Base-by-base conservation (phyloP, 208 protist genomes). In the Naegleria fowleri region DNA sequence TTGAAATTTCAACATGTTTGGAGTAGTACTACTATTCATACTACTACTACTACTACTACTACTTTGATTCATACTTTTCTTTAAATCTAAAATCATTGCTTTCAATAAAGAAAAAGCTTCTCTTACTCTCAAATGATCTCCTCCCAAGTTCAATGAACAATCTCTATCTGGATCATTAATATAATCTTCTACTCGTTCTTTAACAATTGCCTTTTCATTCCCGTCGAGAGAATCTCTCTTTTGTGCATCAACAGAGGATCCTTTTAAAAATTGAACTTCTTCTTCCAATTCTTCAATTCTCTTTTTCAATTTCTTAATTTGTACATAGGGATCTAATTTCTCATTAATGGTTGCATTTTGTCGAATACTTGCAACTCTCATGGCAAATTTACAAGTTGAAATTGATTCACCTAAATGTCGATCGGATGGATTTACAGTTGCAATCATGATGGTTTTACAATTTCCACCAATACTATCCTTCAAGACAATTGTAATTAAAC, bases 401-500 rank as follows among this genome's bases (percentile, higher is more conserved):
- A 96, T 93, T n/a, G 93, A 91, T 92, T 96, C 94, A 15, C 92
- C 95, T 15, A 95, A 93, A 93, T 97, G 97, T 91, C 96, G 95
- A 55, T 97, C 94, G 11, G 95, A 96, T 5, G 96, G 96, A 33
- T 94, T 94, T 41, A 96, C 91, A 91, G 97, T 98, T 88, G 96
- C 96, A 89, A 97, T 97, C 96, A 98, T 97, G n/a, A 97, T 95
- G 55, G 96, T 98, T 93, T 97, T 97, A 39, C 94, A 94, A 86
- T 95, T 97, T 59, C 96, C 96, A 79, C 97, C 96, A 22, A 98
- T 93, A 9, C 95, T 96, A 92, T 98, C 97, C 91, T 97, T 97
- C n/a, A 98, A 94, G 43, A 98, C 94, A 96, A 97, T 97, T 40
- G 97, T 98, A 48, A 98, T 94, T 29, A 95, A 94, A 22, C 96